phyloP scores from a whole-genome alignment of 345 rosid genomes.

The Mercurialis annua region DNA sequence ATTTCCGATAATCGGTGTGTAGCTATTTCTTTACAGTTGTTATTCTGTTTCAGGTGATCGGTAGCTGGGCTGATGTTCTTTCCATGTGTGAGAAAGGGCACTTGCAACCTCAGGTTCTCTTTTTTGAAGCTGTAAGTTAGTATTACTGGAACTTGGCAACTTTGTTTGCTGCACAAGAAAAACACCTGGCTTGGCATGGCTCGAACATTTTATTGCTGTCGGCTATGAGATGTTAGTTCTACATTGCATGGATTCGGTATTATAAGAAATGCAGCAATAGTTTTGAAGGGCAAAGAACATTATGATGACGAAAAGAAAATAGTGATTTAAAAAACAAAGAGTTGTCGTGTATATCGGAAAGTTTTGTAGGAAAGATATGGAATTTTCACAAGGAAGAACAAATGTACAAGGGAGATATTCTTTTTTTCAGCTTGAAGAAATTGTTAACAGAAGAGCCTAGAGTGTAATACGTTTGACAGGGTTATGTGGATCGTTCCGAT shows the following conservation, averaged over 20 bases:
- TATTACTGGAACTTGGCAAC: slow-evolving; percentile 21
- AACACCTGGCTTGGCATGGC: slow-evolving; percentile 13
- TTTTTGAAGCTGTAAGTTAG: slow-evolving; percentile 70
- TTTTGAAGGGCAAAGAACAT: slow-evolving; percentile 14
- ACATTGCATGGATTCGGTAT: slow-evolving; percentile 22
- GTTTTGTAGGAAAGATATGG: slow-evolving; percentile 26
- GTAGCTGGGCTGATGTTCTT: slow-evolving; percentile 82
- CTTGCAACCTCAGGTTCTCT: slow-evolving; percentile 94
- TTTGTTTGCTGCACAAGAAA: slow-evolving; percentile 21
- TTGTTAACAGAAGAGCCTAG: slow-evolving; percentile 25
- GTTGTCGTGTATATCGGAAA: slow-evolving; percentile 14
- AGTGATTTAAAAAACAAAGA: slow-evolving; percentile 20
- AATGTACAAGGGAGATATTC: slow-evolving; percentile 13
- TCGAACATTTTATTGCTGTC: slow-evolving; percentile 19
- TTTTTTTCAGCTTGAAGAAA: slow-evolving; percentile 17
- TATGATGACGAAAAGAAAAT: slow-evolving; percentile 11
- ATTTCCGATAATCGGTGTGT: background rate
- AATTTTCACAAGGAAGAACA: slow-evolving; percentile 22
- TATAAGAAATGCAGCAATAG: slow-evolving; percentile 17
- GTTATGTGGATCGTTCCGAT: slow-evolving; percentile 12
- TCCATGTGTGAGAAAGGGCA: slow-evolving; percentile 80
- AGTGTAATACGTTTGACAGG: slow-evolving; percentile 8
- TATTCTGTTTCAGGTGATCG: slow-evolving; percentile 56
- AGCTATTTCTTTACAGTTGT: slow-evolving; percentile 14
- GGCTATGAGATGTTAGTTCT: slow-evolving; percentile 17